Base-by-base conservation (phyloP, 2,329 filamentous ascomycete genomes). In the Pseudogymnoascus sp. region DNA sequence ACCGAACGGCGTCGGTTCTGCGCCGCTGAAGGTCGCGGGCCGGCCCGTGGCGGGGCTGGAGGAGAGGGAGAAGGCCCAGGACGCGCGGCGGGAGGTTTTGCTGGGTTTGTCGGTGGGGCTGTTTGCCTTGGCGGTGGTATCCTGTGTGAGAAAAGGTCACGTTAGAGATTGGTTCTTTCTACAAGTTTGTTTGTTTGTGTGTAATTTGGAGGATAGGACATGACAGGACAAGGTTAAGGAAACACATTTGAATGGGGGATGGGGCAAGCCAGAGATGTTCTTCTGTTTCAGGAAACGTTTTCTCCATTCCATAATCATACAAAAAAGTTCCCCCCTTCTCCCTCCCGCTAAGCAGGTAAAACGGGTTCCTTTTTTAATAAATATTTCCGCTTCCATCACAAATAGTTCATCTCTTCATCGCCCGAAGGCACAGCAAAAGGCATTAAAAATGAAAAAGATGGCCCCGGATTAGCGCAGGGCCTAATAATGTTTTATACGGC, bases 281-380 rank as follows among this genome's bases (percentile, higher is more conserved):
- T 33, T 40, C n/a, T 40, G 13, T 37, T 17, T 53, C 26, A 53
- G 46, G 46, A 53, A 53, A 53, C n/a, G n/a, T n/a, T 9, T 53
- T 53, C 46, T 53, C 46, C 46, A 53, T 53, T 53, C 46, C 46
- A 53, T 53, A 53, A 53, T 53, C 46, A 53, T 53, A 53, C 46
- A 53, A 53, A 53, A 53, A 53, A 23, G 31, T 33, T 31, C 23
- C 26, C 46, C 26, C 46, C 38, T 19, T 29, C n/a, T 29, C 46
- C 46, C 46, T 53, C 46, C 46, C 46, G 46, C 46, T 53, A 53
- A 53, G 46, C 46, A 53, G 46, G 46, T 53, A 53, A 53, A 53
- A 31, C 46, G 46, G 46, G 46, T 53, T 53, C n/a, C 11, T 53
- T 53, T 17, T 26, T 15, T 42, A 29, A 42, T 42, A 19, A 42